phyloP scores from a whole-genome alignment of 345 rosid genomes.

The Salix viminalis region DNA sequence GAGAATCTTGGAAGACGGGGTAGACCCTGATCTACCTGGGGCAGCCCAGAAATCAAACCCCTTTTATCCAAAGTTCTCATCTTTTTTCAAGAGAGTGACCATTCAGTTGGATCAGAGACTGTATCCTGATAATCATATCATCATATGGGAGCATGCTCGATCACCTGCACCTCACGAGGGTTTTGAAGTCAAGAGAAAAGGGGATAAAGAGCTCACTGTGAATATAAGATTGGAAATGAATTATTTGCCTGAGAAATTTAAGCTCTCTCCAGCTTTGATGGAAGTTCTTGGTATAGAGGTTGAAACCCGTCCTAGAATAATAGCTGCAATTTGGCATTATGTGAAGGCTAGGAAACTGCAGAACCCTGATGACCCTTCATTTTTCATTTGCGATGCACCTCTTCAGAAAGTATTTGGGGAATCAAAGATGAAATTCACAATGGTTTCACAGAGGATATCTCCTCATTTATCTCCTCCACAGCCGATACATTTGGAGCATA shows the following conservation, averaged over 20 bases:
- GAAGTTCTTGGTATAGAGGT: conserved; percentile 97
- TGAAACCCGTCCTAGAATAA: conserved; percentile 89
- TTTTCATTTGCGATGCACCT: conserved; percentile 75
- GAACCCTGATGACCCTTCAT: conserved; percentile 82
- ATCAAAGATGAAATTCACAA: conserved; percentile 70
- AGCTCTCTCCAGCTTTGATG: conserved; percentile 83
- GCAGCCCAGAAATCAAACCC: conserved; percentile 69
- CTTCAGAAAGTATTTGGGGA: conserved; percentile 93
- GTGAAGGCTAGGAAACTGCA: conserved; percentile 96
- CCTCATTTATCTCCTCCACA: conserved; percentile 81
- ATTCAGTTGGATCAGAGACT: conserved; percentile 86
- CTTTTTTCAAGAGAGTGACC: conserved; percentile 86
- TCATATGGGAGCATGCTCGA: conserved; percentile 88
- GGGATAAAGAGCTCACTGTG: conserved; percentile 81
- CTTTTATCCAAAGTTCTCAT: conserved; percentile 71
- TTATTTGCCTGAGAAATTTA: conserved; percentile 84
- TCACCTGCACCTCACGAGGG: conserved; percentile 93
- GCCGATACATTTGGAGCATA: conserved; percentile 88
- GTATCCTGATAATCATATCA: conserved; percentile 80
- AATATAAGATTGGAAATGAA: conserved; percentile 84
- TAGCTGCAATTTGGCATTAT: conserved; percentile 98
- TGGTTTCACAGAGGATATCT: conserved; percentile 85
- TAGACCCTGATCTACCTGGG: conserved; percentile 89
- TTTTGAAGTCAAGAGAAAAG: conserved; percentile 95
- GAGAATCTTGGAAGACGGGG: conserved; percentile 90